phyloP scores from a whole-genome alignment of 495 filamentous ascomycete genomes.

The Penicillium subrubescens region DNA sequence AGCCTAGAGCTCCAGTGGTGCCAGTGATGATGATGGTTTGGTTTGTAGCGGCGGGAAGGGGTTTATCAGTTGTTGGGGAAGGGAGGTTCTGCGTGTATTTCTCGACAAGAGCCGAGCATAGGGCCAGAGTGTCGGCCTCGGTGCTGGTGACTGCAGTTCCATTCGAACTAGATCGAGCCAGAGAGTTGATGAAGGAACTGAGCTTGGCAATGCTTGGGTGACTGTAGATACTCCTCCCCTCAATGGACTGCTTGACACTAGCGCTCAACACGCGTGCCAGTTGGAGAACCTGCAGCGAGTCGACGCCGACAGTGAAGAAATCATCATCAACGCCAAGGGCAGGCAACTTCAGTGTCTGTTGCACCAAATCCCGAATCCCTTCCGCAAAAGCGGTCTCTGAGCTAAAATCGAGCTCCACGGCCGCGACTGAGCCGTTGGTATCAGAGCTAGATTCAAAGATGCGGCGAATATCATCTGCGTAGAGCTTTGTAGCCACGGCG shows the following conservation, averaged over 20 bases:
- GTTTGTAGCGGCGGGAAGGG: neutral
- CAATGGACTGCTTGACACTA: constrained; percentile 4
- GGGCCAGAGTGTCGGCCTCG: constrained; percentile 16
- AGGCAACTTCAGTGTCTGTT: constrained; percentile 15
- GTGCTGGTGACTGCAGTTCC: neutral
- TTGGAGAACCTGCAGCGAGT: constrained; percentile 39
- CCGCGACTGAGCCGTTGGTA: neutral
- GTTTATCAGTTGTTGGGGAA: constrained; percentile 4
- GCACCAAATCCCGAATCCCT: constrained; percentile 12
- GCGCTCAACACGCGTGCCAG: constrained; percentile 1
- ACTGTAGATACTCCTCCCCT: constrained; percentile 9
- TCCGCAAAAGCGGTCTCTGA: constrained; percentile 10
- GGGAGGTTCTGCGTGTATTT: constrained; percentile 30
- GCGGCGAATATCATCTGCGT: constrained; percentile 54
- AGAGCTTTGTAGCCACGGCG: constrained; percentile 46
- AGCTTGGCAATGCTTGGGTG: constrained; percentile 13
- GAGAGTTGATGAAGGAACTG: neutral
- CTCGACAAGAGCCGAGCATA: constrained; percentile 9
- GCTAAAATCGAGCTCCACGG: constrained; percentile 6
- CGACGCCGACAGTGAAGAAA: constrained; percentile 58
- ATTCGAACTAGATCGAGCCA: neutral
- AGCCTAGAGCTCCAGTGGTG: constrained; percentile 60
- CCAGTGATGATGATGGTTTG: constrained; percentile 54
- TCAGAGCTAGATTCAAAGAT: constrained; percentile 38
- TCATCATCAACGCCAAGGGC: constrained; percentile 45